Base-by-base conservation (phyloP, 2,329 filamentous ascomycete genomes). In the Xylariaceae sp. region DNA sequence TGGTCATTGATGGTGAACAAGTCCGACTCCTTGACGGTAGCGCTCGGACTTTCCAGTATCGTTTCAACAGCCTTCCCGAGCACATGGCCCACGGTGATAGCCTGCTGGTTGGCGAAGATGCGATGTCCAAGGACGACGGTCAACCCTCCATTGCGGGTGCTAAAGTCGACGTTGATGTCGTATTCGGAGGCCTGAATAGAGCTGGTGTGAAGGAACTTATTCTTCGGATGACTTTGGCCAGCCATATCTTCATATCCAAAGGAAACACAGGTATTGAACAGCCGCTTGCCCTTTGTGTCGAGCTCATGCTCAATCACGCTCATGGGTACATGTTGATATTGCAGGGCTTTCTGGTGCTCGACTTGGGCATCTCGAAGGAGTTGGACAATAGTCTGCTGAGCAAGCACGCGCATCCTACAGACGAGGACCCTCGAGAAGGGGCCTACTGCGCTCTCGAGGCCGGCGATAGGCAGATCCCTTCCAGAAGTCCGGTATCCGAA, bases 1-100 rank as follows among this genome's bases (percentile, higher is more conserved):
- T 80, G 79, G 64, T 86, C 83, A 7, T 78, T 74, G 52, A 82
- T 78, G 10, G 77, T 83, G 64, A 85, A 83, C 2, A 83, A 73
- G 67, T 83, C 78, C 30, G 80, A 70, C 17, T 80, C 72, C 4
- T 73, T 76, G 54, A 83, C 72, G 3, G 72, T 69, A 13, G 71
- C 73, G 8, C 75, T 72, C 0, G 78, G 76, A 2, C 71, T 68
- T 1, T 74, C 71, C 10, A 84, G 62, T 1, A 83, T 75, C 15
- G 76, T 71, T 10, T 76, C 72, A 13, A 86, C 70, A 0, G 83
- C 78, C 23, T 78, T 76, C 45, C 82, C 80, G 50, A 86, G 83
- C 0, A 80, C 80, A 59, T 76, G 75, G 13, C 79, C 77, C 2
- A 86, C 71, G 53, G 79, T 81, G 23, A 73, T 69, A 0, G 77